Evolutionary conservation across 768 basidiomycete genomes (phyloP).

Genomic region (Calocybe cyanea): DNA sequence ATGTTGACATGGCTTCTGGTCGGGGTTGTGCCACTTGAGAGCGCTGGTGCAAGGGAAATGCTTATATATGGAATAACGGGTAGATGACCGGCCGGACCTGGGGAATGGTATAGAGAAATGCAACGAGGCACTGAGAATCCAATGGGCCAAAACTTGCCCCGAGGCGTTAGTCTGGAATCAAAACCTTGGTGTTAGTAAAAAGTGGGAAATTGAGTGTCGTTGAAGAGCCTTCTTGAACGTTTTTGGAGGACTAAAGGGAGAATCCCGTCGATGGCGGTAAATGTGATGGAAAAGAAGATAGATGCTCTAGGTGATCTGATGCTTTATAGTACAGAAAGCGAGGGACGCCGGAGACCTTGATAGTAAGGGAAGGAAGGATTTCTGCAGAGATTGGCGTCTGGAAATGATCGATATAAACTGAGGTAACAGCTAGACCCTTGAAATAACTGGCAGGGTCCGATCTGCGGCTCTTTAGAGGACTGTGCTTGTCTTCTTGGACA

Average conservation of each 20-base stretch:
- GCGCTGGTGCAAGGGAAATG: not conserved
- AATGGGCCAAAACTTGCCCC: slow-evolving; percentile 7
- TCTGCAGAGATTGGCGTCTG: slow-evolving; percentile 28
- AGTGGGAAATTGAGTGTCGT: slow-evolving; percentile 8
- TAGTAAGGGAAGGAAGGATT: slow-evolving; percentile 15
- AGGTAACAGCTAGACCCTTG: slow-evolving; percentile 10
- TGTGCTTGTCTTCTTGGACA: slow-evolving; percentile 4
- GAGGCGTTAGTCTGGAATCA: slow-evolving; percentile 15
- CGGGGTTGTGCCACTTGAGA: not conserved
- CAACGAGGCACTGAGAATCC: slow-evolving; percentile 7
- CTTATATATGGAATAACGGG: slow-evolving; percentile 1
- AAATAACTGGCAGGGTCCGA: slow-evolving; percentile 17
- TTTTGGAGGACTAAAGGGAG: slow-evolving; percentile 16
- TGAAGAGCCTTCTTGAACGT: slow-evolving; percentile 16
- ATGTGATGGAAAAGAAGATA: slow-evolving; percentile 14
- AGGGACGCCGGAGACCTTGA: slow-evolving; percentile 22
- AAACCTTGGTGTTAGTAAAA: slow-evolving; percentile 6
- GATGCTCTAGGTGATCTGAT: slow-evolving; percentile 16
- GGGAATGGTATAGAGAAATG: not conserved
- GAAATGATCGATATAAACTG: slow-evolving; percentile 11
- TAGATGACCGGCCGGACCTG: not conserved
- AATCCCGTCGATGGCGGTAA: slow-evolving; percentile 11
- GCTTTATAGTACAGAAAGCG: slow-evolving; percentile 16
- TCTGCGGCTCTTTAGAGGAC: slow-evolving; percentile 22
- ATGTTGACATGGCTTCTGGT: slow-evolving; percentile 4